These are phyloP conservation scores for Anthracocystis panici-leucophaei DNA, from an alignment of 1,284 basidiomycete genomes.

Conservation along the genomic window DNA sequence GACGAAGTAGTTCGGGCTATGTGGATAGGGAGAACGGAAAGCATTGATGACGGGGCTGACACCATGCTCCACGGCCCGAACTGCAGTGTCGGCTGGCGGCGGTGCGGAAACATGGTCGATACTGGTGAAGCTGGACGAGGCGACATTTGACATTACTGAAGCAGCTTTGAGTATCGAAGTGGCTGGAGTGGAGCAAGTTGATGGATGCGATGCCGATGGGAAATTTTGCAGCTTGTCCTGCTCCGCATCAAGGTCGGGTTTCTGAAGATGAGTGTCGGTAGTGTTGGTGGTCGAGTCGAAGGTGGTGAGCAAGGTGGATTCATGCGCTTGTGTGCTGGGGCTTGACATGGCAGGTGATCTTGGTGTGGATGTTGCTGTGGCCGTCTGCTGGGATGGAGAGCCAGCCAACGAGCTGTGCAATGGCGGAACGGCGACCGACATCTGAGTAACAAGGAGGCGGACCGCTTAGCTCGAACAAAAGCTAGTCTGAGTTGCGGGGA, in stretches of 20 bases:
- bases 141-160: constrained; percentile 6
- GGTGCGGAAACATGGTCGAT: not conserved
- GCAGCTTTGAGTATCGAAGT: not conserved
- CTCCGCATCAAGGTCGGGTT: not conserved
- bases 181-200: not conserved
- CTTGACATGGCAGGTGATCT: constrained; percentile 17
- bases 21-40: constrained; percentile 39
- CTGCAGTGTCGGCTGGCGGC: not conserved
- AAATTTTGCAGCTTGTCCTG: constrained; percentile 18
- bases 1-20: constrained; percentile 50
- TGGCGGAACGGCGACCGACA: constrained; percentile 19
- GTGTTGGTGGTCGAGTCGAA: constrained; percentile 11
- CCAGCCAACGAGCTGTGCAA: constrained; percentile 1
- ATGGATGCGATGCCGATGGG: constrained; percentile 4
- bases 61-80: constrained; percentile 30
- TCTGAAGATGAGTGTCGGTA: constrained; percentile 6
- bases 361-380: constrained; percentile 1
- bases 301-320: constrained; percentile 30
- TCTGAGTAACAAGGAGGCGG: not conserved
- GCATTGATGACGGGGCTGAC: constrained; percentile 40
- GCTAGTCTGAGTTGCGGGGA: not conserved
- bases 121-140: constrained; percentile 7
- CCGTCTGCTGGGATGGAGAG: constrained; percentile 4
- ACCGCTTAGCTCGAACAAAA: not conserved
- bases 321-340: constrained; percentile 13